phyloP scores from a whole-genome alignment of 805 yeast genomes.

The Pichia membranifaciens region DNA sequence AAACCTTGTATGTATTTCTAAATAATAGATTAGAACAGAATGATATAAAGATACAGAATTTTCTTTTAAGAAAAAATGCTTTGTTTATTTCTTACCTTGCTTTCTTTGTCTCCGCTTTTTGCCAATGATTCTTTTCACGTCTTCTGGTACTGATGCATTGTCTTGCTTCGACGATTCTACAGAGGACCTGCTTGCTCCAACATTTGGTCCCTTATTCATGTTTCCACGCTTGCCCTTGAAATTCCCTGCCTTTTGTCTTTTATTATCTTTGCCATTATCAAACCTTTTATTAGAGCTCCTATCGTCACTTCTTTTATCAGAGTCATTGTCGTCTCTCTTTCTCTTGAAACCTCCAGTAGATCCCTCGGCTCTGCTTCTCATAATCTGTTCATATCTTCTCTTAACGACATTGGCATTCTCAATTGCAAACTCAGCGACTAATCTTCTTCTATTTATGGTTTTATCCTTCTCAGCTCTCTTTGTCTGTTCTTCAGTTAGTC shows the following conservation, averaged over 20 bases:
- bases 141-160: constrained; percentile 37
- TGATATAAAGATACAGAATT: neutral
- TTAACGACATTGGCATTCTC: constrained; percentile 92
- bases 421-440: constrained; percentile 92
- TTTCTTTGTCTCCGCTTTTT: constrained; percentile 63
- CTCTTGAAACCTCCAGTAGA: constrained; percentile 25
- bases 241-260: constrained; percentile 14
- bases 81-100: constrained; percentile 13
- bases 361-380: constrained; percentile 21
- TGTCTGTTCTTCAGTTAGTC: constrained; percentile 64
- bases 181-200: too few species aligned
- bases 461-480: constrained; percentile 50
- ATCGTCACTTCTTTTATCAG: constrained; percentile 1
- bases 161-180: too few species aligned
- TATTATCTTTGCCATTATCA: constrained; percentile 25
- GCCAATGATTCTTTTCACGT: constrained; percentile 59
- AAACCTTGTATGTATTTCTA: too few species aligned
- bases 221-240: constrained; percentile 12
- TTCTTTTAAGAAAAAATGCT: neutral
- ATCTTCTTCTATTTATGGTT: constrained; percentile 51
- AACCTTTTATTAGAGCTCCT: constrained; percentile 11
- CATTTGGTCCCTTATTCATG: constrained; percentile 17
- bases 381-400: constrained; percentile 72
- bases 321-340: constrained; percentile 16
- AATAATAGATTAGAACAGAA: too few species aligned